These are phyloP conservation scores for Gracilaria caudata DNA, from an alignment of 23 red algal genomes.

Conservation along the genomic window DNA sequence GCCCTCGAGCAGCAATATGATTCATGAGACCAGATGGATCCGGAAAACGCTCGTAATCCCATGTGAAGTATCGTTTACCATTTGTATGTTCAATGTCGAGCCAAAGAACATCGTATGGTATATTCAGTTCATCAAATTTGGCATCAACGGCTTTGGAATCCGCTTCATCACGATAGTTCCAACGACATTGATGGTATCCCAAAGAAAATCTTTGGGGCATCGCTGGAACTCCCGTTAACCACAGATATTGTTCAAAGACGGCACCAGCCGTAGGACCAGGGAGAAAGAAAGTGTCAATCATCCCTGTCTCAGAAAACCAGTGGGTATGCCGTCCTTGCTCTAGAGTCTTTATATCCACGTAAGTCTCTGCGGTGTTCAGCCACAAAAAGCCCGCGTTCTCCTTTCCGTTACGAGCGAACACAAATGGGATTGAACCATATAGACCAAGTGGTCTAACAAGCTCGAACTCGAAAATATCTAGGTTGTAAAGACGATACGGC, in stretches of 20 bases:
- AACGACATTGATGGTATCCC: constrained; percentile 96
- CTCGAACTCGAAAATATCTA: constrained; percentile 99
- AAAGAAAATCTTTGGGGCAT: constrained; percentile 90
- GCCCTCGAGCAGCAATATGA: constrained; percentile 62
- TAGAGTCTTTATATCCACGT: constrained; percentile 61
- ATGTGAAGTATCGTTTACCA: constrained; percentile 98
- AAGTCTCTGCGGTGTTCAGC: constrained; percentile 92
- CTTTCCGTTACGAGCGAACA: constrained; percentile 57
- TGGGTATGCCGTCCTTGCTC: constrained; percentile 59
- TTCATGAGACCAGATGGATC: constrained; percentile 70
- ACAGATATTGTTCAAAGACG: constrained; percentile 75
- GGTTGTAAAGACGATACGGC: constrained; percentile 93
- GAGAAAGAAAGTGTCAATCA: constrained; percentile 86
- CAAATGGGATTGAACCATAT: constrained; percentile 87
- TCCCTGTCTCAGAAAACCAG: constrained; percentile 85
- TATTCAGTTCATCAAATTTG: constrained; percentile 76
- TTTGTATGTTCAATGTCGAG: constrained; percentile 99
- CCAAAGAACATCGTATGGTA: constrained; percentile 98
- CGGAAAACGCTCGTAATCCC: constrained; percentile 90
- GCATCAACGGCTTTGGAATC: constrained; percentile 79
- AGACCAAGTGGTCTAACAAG: constrained; percentile 86
- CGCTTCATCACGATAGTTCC: constrained; percentile 92
- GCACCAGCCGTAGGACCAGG: constrained; percentile 34
- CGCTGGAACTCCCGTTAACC: constrained; percentile 79
- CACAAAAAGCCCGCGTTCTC: constrained; percentile 70